Percentiles rank a stretch among this genome's conserved stretches.
Conservation (phyloP, 1,139 yeast genomes). For the Geotrichum fermentans region DNA sequence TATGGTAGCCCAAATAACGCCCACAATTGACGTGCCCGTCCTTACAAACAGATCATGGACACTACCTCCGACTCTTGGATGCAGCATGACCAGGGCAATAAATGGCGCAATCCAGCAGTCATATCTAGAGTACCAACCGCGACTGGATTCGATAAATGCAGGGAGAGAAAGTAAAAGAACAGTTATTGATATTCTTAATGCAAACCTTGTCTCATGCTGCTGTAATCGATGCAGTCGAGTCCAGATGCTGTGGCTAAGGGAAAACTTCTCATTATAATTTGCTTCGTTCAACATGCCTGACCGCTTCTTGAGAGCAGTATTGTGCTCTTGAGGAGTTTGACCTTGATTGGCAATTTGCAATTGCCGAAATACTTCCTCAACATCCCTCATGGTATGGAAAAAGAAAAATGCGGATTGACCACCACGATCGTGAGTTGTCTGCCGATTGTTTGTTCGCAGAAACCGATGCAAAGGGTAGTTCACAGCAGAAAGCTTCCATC, state of each 20-base stretch:
- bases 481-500: slow-evolving; percentile 38
- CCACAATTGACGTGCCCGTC: slow-evolving; percentile 38
- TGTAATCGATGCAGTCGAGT: slow-evolving; percentile 34
- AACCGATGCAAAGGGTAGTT: slow-evolving; percentile 43
- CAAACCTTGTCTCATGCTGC: slow-evolving; percentile 43
- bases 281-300: slow-evolving; percentile 9
- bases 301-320: neutral
- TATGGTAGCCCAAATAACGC: slow-evolving; percentile 47
- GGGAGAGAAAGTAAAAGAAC: slow-evolving; percentile 42
- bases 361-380: slow-evolving; percentile 47
- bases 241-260: slow-evolving; percentile 39
- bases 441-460: slow-evolving; percentile 40
- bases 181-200: slow-evolving; percentile 41
- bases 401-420: slow-evolving; percentile 44
- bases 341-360: slow-evolving; percentile 39
- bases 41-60: slow-evolving; percentile 39
- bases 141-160: slow-evolving; percentile 41
- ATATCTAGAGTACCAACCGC: slow-evolving; percentile 42
- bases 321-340: slow-evolving; percentile 4
- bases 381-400: slow-evolving; percentile 43
- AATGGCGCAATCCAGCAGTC: slow-evolving; percentile 45
- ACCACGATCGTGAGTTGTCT: slow-evolving; percentile 46
- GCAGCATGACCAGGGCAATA: slow-evolving; percentile 40
- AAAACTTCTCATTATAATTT: neutral
- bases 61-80: slow-evolving; percentile 45